Conservation (phyloP, 1,139 yeast genomes). For the Arxiozyma slooffiae region DNA sequence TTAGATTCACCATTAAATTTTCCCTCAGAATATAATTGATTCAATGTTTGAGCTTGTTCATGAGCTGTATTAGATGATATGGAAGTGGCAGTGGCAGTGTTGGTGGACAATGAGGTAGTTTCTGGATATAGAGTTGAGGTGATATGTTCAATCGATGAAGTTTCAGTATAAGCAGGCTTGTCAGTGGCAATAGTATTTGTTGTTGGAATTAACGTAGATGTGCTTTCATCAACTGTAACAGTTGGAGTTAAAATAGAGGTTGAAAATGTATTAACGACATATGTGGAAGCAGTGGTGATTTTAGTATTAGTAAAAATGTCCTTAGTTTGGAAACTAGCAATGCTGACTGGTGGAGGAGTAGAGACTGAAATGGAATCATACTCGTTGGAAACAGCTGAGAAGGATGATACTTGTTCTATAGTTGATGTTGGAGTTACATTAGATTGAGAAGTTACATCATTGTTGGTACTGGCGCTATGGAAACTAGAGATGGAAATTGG, state of each 20-base stretch:
- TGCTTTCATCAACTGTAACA: background rate
- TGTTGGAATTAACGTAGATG: slow-evolving; percentile 5
- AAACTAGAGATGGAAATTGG: background rate
- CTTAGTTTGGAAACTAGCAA: background rate
- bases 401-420: background rate
- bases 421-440: background rate
- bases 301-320: background rate
- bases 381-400: background rate
- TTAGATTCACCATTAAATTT: slow-evolving; percentile 25
- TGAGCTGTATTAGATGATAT: slow-evolving; percentile 28
- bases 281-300: background rate
- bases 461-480: background rate
- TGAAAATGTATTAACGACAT: background rate
- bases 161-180: background rate
- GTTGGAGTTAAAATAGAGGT: slow-evolving; percentile 4
- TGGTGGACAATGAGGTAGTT: background rate
- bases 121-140: slow-evolving; percentile 8
- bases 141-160: background rate
- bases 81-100: slow-evolving; percentile 4
- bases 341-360: slow-evolving; percentile 2
- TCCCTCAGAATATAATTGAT: slow-evolving; percentile 27
- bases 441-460: background rate
- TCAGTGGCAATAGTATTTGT: background rate
- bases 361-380: background rate
- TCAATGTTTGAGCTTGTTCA: slow-evolving; percentile 35